These are phyloP conservation scores for Bonia amplexicaulis DNA, from an alignment of 176 grass and related monocot genomes.

Conservation along the genomic window DNA sequence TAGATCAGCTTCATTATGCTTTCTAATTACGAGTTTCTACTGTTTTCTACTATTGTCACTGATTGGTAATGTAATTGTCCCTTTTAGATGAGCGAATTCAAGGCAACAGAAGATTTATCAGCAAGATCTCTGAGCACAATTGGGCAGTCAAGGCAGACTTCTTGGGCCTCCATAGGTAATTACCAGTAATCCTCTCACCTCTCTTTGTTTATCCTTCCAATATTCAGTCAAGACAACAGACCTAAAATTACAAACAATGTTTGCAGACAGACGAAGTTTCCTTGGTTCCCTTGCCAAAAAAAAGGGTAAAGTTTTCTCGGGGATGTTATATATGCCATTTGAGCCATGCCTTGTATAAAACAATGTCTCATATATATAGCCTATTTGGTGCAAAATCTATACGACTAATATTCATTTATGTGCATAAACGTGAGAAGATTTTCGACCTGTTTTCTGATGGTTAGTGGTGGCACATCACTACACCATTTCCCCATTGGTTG, in stretches of 20 bases:
- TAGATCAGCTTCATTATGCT: not conserved
- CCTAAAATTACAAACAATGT: not conserved
- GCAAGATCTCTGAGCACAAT: conserved; percentile 47
- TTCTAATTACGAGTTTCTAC: not conserved
- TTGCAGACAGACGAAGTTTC: not conserved
- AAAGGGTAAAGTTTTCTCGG: not conserved
- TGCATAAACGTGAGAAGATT: conserved; percentile 14
- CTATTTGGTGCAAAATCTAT: not conserved
- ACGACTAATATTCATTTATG: conserved; percentile 7
- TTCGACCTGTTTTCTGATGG: not conserved
- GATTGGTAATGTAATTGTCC: not conserved
- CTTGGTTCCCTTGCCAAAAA: not conserved
- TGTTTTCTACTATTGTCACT: not conserved
- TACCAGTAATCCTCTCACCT: not conserved
- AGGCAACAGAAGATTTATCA: conserved; percentile 53
- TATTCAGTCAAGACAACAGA: not conserved
- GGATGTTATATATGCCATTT: not conserved
- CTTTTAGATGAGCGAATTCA: conserved; percentile 76
- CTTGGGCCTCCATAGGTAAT: conserved; percentile 51
- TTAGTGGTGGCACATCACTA: conserved; percentile 32
- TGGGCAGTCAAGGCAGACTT: conserved; percentile 56
- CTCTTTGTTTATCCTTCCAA: not conserved
- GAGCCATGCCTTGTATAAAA: not conserved
- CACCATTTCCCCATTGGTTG: conserved; percentile 10
- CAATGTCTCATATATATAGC: not conserved